These are phyloP conservation scores for Rhamnella rubrinervis DNA, from an alignment of 331 rosid species.

Conservation along the genomic window DNA sequence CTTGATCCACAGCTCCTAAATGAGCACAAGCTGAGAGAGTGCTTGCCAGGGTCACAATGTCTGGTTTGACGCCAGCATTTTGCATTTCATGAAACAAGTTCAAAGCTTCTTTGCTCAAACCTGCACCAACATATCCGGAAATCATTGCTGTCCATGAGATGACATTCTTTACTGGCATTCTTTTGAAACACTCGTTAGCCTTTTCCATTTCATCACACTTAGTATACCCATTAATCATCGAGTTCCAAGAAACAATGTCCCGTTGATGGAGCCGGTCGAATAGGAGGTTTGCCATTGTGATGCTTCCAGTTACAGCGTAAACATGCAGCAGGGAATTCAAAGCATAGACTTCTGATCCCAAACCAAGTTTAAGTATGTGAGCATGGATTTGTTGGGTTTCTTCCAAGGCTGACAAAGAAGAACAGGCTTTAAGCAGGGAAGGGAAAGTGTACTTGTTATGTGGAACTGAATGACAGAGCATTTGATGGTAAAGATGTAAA, in stretches of 20 bases:
- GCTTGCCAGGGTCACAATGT: slow-evolving; percentile 28
- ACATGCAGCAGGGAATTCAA: slow-evolving; percentile 16
- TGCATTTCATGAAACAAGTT: slow-evolving; percentile 28
- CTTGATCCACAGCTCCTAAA: slow-evolving; percentile 36
- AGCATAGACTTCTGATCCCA: slow-evolving; percentile 18
- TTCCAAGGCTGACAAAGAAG: slow-evolving; percentile 9
- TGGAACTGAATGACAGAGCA: slow-evolving; percentile 24
- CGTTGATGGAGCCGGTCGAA: slow-evolving; percentile 12
- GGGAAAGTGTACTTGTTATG: slow-evolving; percentile 28
- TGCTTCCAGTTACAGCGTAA: slow-evolving; percentile 9
- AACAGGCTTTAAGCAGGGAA: slow-evolving; percentile 25
- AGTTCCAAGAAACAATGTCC: slow-evolving; percentile 25
- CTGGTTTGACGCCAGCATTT: slow-evolving; percentile 29
- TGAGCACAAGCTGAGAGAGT: slow-evolving; percentile 28
- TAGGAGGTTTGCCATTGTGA: slow-evolving; percentile 10
- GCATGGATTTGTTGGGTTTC: slow-evolving; percentile 22
- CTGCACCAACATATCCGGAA: slow-evolving; percentile 28
- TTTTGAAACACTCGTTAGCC: slow-evolving; percentile 23
- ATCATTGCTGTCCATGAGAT: slow-evolving; percentile 37
- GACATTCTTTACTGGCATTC: slow-evolving; percentile 20
- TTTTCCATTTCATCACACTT: slow-evolving; percentile 26
- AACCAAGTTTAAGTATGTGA: slow-evolving; percentile 12
- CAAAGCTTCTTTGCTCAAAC: slow-evolving; percentile 29
- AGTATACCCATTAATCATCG: slow-evolving; percentile 30
- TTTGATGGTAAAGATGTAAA: slow-evolving; percentile 21